A percentile compares a stretch with the other conserved stretches of the same genome.
These are phyloP conservation scores for Elsinoe arachidis DNA, from an alignment of 2,329 filamentous ascomycete species.

Conservation along the genomic window DNA sequence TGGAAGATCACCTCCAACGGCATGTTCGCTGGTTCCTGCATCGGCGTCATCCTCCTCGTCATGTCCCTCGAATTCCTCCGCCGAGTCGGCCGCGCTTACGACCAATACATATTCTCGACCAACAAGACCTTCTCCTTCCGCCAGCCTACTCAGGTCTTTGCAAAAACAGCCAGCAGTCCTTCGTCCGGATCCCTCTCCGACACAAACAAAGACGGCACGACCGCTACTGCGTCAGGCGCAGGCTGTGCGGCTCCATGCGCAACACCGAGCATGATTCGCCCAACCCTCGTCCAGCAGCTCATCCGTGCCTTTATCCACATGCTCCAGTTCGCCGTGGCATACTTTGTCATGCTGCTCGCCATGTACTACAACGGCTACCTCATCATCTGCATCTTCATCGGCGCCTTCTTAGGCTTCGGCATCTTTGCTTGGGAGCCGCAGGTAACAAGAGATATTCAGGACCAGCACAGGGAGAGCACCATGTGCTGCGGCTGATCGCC, in stretches of 20 bases:
- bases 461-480: not conserved
- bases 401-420: constrained; percentile 63
- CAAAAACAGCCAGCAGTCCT: not conserved
- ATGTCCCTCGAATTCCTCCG: constrained; percentile 64
- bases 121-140: constrained; percentile 7
- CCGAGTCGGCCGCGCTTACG: constrained; percentile 62
- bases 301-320: constrained; percentile 60
- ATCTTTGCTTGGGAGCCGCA: constrained; percentile 60
- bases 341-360: constrained; percentile 66
- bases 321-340: constrained; percentile 64
- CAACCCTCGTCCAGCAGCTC: constrained; percentile 56
- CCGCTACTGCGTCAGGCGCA: not conserved
- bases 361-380: constrained; percentile 64
- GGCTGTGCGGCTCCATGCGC: not conserved
- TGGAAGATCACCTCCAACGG: constrained; percentile 63
- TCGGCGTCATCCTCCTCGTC: constrained; percentile 67
- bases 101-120: constrained; percentile 46
- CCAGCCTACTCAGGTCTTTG: not conserved
- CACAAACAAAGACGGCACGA: not conserved
- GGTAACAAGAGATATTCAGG: not conserved
- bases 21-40: constrained; percentile 73
- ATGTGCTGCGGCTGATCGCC: constrained; percentile 7
- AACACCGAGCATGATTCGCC: constrained; percentile 31
- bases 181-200: not conserved
- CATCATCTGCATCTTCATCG: constrained; percentile 73